Base-by-base conservation (phyloP, 2,329 filamentous ascomycete species). In the Madurella fahalii region DNA sequence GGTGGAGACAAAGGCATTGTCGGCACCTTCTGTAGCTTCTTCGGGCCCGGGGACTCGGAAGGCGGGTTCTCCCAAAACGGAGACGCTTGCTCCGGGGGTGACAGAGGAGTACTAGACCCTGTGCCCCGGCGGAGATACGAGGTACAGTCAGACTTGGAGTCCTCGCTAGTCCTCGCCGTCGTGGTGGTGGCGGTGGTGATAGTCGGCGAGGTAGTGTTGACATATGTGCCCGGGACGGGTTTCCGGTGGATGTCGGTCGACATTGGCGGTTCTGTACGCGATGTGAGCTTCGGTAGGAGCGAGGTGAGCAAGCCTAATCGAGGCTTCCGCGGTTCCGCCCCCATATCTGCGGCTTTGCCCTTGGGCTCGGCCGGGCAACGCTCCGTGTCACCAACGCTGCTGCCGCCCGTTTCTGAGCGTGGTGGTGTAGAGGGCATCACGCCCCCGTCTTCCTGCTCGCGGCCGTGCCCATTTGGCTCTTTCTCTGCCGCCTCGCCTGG, bases 241-340 rank as follows among this genome's bases (percentile, higher is more conserved):
- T 60, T 60, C 16, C 57, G 60, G 18, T 50, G 43, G 25, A 54
- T 53, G 5, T 52, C 47, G 32, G 41, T 7, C 9, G 51, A 44
- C 12, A 42, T 31, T 15, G 13, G 48, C n/a, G 47, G 40, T 55
- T 57, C 62, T 62, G 57, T 12, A 52, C 54, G 43, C 57, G 52
- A 47, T 20, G 62, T 64, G 48, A 63, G 61, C 47, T 46, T 58
- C 11, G 59, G 54, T 17, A 61, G 49, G 34, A 61, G 53, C 1
- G 54, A 61, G n/a, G 52, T 50, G 16, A 62, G 20, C 47, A 58
- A 25, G 2, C 44, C 60, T 31, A 62, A 37, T 16, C 58, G 51
- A 34, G 58, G 58, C 56, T 43, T 55, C 37, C 52, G 50, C 25
- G 57, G 53, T 34, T 40, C 43, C 30, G 39, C 15, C 34, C 43